Conservation (phyloP, 1,139 yeast genomes). For the Hansenula sp. region DNA sequence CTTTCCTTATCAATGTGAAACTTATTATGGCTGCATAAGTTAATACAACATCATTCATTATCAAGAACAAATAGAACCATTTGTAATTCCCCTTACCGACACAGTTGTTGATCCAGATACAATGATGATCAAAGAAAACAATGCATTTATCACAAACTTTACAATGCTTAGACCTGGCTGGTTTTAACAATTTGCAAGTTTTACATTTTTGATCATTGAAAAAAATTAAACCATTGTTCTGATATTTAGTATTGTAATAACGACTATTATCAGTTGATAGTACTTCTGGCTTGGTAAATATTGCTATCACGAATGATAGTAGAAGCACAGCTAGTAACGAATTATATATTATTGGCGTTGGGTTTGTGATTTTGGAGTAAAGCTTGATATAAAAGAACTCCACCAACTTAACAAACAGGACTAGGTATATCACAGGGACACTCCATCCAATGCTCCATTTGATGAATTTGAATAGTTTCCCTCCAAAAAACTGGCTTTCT, state of each 20-base stretch:
- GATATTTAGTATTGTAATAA: conserved; percentile 5
- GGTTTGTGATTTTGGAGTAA: conserved; percentile 28
- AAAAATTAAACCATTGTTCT: conserved; percentile 17
- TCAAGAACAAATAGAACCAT: conserved; percentile 63
- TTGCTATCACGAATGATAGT: conserved; percentile 39
- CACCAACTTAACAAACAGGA: conserved; percentile 39
- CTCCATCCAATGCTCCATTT: conserved; percentile 10
- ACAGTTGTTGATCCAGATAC: conserved; percentile 93
- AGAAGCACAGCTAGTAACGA: conserved; percentile 30
- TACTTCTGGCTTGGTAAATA: conserved; percentile 55
- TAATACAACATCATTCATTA: conserved; percentile 52
- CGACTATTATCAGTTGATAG: conserved; percentile 23
- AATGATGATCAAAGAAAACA: conserved; percentile 81
- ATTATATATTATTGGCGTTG: conserved; percentile 14
- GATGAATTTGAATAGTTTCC: conserved; percentile 4
- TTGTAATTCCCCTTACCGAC: conserved; percentile 74
- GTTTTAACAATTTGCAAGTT: conserved; percentile 69
- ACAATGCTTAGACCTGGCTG: conserved; percentile 92
- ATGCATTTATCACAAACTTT: conserved; percentile 67
- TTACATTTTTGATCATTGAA: conserved; percentile 22
- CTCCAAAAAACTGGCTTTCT: conserved; percentile 6
- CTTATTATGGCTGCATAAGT: conserved; percentile 49
- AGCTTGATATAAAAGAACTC: conserved; percentile 41
- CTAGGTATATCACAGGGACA: conserved; percentile 15
- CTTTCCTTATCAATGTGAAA: conserved; percentile 25